Conservation (phyloP, 1,139 yeast species). For the Hansenula sp. region DNA sequence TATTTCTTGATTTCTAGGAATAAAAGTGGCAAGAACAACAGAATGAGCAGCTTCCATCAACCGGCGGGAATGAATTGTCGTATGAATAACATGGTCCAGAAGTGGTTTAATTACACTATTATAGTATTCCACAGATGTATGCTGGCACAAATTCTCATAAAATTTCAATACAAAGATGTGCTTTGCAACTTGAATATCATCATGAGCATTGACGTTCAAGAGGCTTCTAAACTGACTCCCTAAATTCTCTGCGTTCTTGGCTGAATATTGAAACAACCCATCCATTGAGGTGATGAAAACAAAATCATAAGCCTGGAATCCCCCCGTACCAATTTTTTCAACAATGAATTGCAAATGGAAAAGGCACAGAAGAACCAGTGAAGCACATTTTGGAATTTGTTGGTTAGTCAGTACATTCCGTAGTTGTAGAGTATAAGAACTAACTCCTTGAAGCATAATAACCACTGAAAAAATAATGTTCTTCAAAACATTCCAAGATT, state of each 20-base stretch:
- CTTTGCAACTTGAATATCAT: conserved; percentile 42
- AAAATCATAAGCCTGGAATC: conserved; percentile 67
- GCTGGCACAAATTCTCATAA: conserved; percentile 54
- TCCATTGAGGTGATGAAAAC: conserved; percentile 54
- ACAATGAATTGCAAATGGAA: conserved; percentile 53
- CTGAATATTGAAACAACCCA: conserved; percentile 33
- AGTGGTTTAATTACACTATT: conserved; percentile 20
- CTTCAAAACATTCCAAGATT: conserved; percentile 33
- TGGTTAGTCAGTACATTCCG: conserved; percentile 14
- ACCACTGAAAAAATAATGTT: conserved; percentile 46
- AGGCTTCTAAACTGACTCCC: conserved; percentile 39
- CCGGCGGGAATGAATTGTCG: conserved; percentile 23
- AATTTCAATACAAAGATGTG: conserved; percentile 53
- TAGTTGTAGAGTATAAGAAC: conserved; percentile 33
- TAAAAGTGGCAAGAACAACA: conserved; percentile 49
- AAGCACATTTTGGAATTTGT: conserved; percentile 26
- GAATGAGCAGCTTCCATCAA: conserved; percentile 67
- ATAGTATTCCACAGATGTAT: conserved; percentile 18
- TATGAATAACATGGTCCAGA: conserved; percentile 12
- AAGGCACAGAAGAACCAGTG: conserved; percentile 41
- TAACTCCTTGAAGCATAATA: conserved; percentile 53
- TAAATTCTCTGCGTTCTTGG: conserved; percentile 32
- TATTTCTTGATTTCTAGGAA: conserved; percentile 20
- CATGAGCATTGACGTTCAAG: conserved; percentile 32
- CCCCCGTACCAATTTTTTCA: conserved; percentile 62